phyloP scores from a whole-genome alignment of 1,139 yeast genomes.

The Lodderomyces jiufengensis region DNA sequence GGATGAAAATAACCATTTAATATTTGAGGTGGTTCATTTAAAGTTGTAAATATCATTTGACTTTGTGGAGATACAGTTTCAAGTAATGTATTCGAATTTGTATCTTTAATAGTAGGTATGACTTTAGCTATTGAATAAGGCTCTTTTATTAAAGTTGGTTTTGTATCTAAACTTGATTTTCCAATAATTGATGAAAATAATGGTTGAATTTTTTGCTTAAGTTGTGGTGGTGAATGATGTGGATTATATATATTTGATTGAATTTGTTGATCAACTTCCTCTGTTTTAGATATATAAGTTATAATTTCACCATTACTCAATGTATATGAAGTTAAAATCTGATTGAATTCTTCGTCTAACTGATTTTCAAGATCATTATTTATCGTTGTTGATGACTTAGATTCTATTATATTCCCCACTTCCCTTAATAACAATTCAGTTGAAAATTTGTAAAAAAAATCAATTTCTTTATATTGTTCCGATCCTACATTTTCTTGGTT shows the following conservation, averaged over 20 bases:
- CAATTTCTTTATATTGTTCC: constrained; percentile 54
- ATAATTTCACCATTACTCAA: constrained; percentile 62
- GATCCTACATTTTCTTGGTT: constrained; percentile 52
- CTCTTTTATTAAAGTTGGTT: constrained; percentile 58
- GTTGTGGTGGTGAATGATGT: constrained; percentile 22
- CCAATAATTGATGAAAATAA: constrained; percentile 65
- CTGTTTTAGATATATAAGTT: constrained; percentile 37
- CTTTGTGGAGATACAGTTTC: constrained; percentile 50
- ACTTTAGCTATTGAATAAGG: constrained; percentile 57
- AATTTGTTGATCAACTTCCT: constrained; percentile 23
- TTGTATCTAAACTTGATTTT: constrained; percentile 64
- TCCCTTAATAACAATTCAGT: constrained; percentile 74
- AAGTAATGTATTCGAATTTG: constrained; percentile 34
- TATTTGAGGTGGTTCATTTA: constrained; percentile 66
- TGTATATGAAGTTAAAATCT: constrained; percentile 58
- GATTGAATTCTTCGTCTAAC: constrained; percentile 55
- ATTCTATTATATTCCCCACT: constrained; percentile 38
- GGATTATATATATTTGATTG: constrained; percentile 15
- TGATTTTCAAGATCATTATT: constrained; percentile 29
- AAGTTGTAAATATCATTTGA: constrained; percentile 53
- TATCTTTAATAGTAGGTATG: constrained; percentile 45
- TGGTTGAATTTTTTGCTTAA: constrained; percentile 46
- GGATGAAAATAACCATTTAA: constrained; percentile 78
- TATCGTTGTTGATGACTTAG: constrained; percentile 2
- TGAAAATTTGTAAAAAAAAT: constrained; percentile 66